These are phyloP conservation scores for Rhodotorula sp. DNA, from an alignment of 1,284 basidiomycete species.

Conservation along the genomic window DNA sequence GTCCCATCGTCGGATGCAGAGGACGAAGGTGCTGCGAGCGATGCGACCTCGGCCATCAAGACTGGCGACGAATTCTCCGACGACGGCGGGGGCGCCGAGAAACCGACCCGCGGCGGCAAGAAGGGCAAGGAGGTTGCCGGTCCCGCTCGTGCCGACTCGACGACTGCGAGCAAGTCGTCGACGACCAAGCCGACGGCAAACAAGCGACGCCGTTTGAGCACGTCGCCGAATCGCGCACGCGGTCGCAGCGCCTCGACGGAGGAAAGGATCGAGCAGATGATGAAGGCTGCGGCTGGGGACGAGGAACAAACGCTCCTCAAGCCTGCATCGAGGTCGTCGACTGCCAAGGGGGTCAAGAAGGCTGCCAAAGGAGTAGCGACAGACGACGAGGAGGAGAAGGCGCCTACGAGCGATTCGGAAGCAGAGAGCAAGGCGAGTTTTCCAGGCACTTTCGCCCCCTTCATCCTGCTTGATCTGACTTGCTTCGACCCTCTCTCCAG, in stretches of 20 bases:
- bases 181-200: background rate
- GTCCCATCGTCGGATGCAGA: slow-evolving; percentile 1
- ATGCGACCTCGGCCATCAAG: slow-evolving; percentile 7
- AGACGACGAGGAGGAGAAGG: slow-evolving; percentile 18
- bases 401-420: slow-evolving; percentile 1
- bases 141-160: no score
- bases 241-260: slow-evolving; percentile 5
- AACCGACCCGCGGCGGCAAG: background rate
- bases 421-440: background rate
- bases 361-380: slow-evolving; percentile 4
- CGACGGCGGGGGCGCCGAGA: background rate
- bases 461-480: no score
- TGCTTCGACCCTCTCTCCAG: background rate
- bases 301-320: slow-evolving; percentile 6
- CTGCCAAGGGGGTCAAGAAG: background rate
- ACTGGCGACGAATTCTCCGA: slow-evolving; percentile 6
- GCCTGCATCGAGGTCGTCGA: background rate
- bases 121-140: background rate
- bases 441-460: no score
- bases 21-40: background rate
- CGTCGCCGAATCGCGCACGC: background rate
- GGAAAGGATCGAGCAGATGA: background rate
- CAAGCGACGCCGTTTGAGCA: background rate
- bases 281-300: background rate
- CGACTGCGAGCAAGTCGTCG: background rate